Percentiles rank a stretch among this genome's conserved stretches.
Conservation (phyloP, 352 stramenopile species). For the Phytophthora pluvialis region DNA sequence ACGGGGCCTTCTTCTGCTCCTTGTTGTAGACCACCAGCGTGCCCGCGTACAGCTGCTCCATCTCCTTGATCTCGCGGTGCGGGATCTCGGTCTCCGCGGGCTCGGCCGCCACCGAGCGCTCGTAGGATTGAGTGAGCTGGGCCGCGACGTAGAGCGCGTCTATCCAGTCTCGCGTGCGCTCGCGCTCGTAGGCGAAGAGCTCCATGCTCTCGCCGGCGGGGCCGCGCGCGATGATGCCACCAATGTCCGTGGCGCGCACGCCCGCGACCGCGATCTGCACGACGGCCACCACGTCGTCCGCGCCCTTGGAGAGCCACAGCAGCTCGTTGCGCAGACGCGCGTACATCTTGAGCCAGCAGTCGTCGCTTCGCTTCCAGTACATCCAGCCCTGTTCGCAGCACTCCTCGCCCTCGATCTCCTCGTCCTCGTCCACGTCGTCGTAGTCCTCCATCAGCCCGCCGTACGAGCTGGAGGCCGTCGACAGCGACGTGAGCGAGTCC, state of each 20-base stretch:
- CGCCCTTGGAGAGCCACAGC: slow-evolving; percentile 68
- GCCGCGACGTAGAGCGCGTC: slow-evolving; percentile 73
- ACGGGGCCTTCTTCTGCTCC: slow-evolving; percentile 51
- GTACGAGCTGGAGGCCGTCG: slow-evolving; percentile 63
- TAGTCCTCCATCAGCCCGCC: slow-evolving; percentile 46
- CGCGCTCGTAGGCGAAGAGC: slow-evolving; percentile 72
- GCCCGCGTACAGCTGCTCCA: slow-evolving; percentile 62
- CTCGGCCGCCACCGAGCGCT: slow-evolving; percentile 48
- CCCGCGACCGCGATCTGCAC: slow-evolving; percentile 72
- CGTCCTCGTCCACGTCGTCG: slow-evolving; percentile 33
- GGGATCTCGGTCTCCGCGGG: slow-evolving; percentile 19
- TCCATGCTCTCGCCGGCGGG: slow-evolving; percentile 76
- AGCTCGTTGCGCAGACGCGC: slow-evolving; percentile 71
- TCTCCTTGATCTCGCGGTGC: slow-evolving; percentile 34
- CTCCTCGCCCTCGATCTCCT: slow-evolving; percentile 29
- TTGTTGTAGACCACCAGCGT: slow-evolving; percentile 78
- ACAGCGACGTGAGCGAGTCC: slow-evolving; percentile 42
- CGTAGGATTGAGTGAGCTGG: slow-evolving; percentile 52
- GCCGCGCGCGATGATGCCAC: slow-evolving; percentile 55
- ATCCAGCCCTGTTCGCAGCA: slow-evolving; percentile 66
- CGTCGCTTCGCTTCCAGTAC: slow-evolving; percentile 71
- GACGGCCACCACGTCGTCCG: slow-evolving; percentile 46
- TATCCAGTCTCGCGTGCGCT: slow-evolving; percentile 59
- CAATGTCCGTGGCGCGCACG: slow-evolving; percentile 54
- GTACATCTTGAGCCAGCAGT: slow-evolving; percentile 84